These are phyloP conservation scores for Lactarius hengduanensis DNA, from an alignment of 768 basidiomycete genomes.

Conservation along the genomic window DNA sequence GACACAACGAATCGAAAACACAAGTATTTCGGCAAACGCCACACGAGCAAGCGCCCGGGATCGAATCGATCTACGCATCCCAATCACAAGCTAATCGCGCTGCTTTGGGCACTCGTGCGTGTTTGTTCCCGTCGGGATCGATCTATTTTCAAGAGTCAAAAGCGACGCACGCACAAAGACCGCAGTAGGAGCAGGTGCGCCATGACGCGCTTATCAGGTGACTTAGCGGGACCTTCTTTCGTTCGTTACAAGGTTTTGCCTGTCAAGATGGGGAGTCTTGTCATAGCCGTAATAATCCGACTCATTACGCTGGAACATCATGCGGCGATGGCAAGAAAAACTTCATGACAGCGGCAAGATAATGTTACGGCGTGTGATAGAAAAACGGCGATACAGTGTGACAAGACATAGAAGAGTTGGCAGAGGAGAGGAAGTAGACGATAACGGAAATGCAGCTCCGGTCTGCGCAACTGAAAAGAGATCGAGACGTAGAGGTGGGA, in stretches of 20 bases:
- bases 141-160: conserved; percentile 2
- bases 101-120: not conserved
- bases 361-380: conserved; percentile 1
- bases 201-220: conserved; percentile 19
- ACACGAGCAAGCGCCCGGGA: conserved; percentile 11
- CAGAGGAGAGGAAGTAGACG: not conserved
- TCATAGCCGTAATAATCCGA: conserved; percentile 14
- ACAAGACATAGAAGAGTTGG: not conserved
- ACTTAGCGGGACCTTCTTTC: conserved; percentile 5
- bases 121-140: conserved; percentile 3
- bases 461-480: conserved; percentile 6
- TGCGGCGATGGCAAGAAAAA: conserved; percentile 2
- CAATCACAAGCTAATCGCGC: conserved; percentile 1
- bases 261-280: conserved; percentile 14
- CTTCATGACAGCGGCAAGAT: conserved; percentile 9
- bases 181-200: not conserved
- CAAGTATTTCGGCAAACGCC: conserved; percentile 6
- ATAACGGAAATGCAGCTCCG: conserved; percentile 12
- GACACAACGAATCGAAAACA: not conserved
- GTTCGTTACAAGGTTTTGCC: conserved; percentile 23
- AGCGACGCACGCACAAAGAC: conserved; percentile 12
- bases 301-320: not conserved
- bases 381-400: not conserved
- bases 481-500: conserved; percentile 1
- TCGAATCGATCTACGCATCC: conserved; percentile 2